Conservation (phyloP, 352 stramenopile species). For the Globisporangium orthogonon region DNA sequence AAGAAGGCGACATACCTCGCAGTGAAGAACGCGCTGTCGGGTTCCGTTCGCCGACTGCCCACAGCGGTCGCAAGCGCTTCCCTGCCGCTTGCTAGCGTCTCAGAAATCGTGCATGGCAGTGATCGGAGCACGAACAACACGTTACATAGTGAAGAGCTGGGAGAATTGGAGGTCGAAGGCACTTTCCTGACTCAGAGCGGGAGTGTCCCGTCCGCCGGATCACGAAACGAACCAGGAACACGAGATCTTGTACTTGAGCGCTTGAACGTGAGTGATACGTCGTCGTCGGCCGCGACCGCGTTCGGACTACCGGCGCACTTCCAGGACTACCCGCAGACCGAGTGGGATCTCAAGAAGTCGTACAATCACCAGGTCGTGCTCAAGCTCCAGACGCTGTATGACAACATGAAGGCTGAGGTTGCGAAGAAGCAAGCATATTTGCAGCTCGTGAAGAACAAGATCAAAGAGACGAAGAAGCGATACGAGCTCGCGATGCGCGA, state of each 20-base stretch:
- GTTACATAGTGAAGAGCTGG: conserved; percentile 8
- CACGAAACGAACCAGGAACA: background rate
- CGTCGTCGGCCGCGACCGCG: conserved; percentile 24
- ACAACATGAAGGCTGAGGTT: conserved; percentile 53
- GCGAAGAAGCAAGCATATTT: conserved; percentile 58
- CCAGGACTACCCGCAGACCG: conserved; percentile 73
- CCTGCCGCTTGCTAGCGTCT: conserved; percentile 25
- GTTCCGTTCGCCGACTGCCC: conserved; percentile 44
- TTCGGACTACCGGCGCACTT: conserved; percentile 66
- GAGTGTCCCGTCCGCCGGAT: no score
- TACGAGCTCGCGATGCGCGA: conserved; percentile 70
- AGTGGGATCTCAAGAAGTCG: conserved; percentile 71
- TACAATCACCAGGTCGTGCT: conserved; percentile 76
- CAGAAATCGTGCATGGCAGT: conserved; percentile 6
- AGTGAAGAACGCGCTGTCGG: conserved; percentile 50
- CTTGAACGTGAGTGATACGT: conserved; percentile 18
- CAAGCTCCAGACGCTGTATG: conserved; percentile 70
- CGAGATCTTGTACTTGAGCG: conserved; percentile 19
- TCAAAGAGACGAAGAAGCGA: conserved; percentile 45
- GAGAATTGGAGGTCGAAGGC: no score
- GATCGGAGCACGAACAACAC: conserved; percentile 7
- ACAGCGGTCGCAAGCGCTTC: conserved; percentile 22
- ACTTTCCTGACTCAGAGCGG: no score
- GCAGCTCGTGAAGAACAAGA: conserved; percentile 51
- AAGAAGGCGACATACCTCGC: conserved; percentile 62